Evolutionary conservation across 805 yeast genomes (phyloP), one percentile per base, ranked within the genome.

Genomic region (Saccharomyces eubayanus): DNA sequence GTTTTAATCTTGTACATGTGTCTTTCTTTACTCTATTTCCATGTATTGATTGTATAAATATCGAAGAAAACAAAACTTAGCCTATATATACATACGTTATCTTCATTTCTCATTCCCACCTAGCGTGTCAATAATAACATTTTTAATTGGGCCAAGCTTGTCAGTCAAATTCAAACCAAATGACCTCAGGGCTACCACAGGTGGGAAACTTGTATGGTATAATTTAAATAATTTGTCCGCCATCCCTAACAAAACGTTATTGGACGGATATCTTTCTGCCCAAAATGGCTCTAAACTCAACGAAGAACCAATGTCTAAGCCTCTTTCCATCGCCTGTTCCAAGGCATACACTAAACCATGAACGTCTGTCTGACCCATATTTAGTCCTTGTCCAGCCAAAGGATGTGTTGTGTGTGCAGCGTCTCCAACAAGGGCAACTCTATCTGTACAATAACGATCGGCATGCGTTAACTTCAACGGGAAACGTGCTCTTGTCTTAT

Each of bases 361-460:
- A 1, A 89, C 97, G 67, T 94, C 99, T 28, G 86, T 84, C 68
- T 91, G 97, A 21, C 99, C 99, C 96, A 92, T 90, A 69, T 94
- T 94, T 53, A 94, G 78, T 28, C 99, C 99, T 71, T 94, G 99
- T 9, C 99, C 99, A 3, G 97, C 97, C 55, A 94, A 76, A 2
- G 99, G 99, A 68, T 94, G 98, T 1, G 96, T 89, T 0, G 97
- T 86, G 63, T 94, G 99, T 0, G 98, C 98, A 1, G 99, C 98
- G 71, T 94, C 99, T 28, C 99, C 99, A 9, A 92, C 87, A n/a
- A 94, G 73, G 0, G 97, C 98, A 30, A 92, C 78, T 59, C 98
- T 77, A 3, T 87, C 91, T 1, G 82, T 82, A 20, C 89, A 82
- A 66, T 94, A 94, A 1, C 87, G 80, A 64, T 94, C 98, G 2